A percentile compares a stretch with the other conserved stretches of the same genome.
phyloP scores from a whole-genome alignment of 2,329 filamentous ascomycete species.

The Beauveria caledonica region DNA sequence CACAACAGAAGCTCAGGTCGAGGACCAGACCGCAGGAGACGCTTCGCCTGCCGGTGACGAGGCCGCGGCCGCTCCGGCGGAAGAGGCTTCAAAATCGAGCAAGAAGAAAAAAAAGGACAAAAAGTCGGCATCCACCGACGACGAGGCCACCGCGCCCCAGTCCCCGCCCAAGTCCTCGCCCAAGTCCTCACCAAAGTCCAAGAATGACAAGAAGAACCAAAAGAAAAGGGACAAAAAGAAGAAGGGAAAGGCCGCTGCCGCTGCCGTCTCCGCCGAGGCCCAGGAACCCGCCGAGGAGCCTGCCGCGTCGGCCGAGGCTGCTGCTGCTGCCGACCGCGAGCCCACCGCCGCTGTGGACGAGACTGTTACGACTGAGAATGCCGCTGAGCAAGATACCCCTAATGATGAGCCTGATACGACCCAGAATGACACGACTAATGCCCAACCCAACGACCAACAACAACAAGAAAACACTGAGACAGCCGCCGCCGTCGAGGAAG shows the following conservation, averaged over 20 bases:
- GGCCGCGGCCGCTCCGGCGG: slow-evolving; percentile 2
- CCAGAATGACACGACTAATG: slow-evolving; percentile 9
- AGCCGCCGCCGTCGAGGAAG: slow-evolving; percentile 2
- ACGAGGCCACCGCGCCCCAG: background rate
- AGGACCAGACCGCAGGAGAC: slow-evolving; percentile 6
- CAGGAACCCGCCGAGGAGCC: slow-evolving; percentile 1
- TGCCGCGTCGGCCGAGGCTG: background rate
- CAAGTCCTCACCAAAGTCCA: slow-evolving; percentile 11
- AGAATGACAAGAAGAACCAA: slow-evolving; percentile 18
- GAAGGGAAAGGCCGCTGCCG: slow-evolving; percentile 9
- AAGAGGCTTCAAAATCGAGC: background rate
- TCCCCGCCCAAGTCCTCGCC: background rate
- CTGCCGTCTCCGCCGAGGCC: slow-evolving; percentile 9
- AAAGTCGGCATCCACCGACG: background rate
- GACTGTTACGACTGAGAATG: slow-evolving; percentile 6
- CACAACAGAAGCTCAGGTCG: slow-evolving; percentile 9
- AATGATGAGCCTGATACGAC: slow-evolving; percentile 12
- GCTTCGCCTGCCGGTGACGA: background rate
- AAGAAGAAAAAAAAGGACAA: slow-evolving; percentile 16
- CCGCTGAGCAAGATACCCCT: slow-evolving; percentile 10
- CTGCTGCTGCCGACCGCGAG: background rate
- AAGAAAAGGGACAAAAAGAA: slow-evolving; percentile 15
- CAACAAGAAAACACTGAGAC: background rate
- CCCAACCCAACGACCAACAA: slow-evolving; percentile 10
- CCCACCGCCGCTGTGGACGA: slow-evolving; percentile 1